These are phyloP conservation scores for Diplocarpon mali DNA, from an alignment of 2,329 filamentous ascomycete genomes.

Conservation along the genomic window DNA sequence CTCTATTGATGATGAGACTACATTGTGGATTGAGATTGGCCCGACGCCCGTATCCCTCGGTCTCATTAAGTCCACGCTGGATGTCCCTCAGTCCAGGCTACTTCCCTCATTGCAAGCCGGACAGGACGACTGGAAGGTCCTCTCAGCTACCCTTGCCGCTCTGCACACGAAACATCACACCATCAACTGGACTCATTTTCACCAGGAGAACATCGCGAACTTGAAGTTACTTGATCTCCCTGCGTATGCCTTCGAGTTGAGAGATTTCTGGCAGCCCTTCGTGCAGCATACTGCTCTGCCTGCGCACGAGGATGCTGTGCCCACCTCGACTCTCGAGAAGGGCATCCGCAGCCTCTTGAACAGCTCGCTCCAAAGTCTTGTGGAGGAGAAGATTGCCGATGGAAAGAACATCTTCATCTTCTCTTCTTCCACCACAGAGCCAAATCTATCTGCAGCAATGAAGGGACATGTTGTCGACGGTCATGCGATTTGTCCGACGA, in stretches of 20 bases:
- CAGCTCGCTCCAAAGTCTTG: too few relatives aligned
- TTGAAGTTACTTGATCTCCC: constrained; percentile 51
- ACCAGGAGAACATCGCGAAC: constrained; percentile 45
- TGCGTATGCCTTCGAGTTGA: constrained; percentile 56
- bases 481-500: too few relatives aligned
- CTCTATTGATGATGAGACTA: constrained; percentile 24
- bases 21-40: constrained; percentile 63
- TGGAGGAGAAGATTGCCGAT: too few relatives aligned
- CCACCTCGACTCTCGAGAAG: too few relatives aligned
- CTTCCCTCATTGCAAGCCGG: constrained; percentile 52
- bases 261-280: constrained; percentile 47
- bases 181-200: constrained; percentile 61
- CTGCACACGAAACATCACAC: constrained; percentile 51
- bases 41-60: constrained; percentile 58
- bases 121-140: constrained; percentile 52
- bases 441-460: too few relatives aligned
- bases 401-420: too few relatives aligned
- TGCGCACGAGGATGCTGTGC: too few relatives aligned
- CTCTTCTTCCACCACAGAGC: too few relatives aligned
- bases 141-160: constrained; percentile 44
- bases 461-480: too few relatives aligned
- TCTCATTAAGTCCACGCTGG: constrained; percentile 48
- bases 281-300: constrained; percentile 41
- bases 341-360: too few relatives aligned
- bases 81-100: constrained; percentile 31